Percentiles rank a stretch among this genome's conserved stretches.
Conservation (phyloP, 192 early-diverging fungal genomes). For the Umbelopsis ramanniana region DNA sequence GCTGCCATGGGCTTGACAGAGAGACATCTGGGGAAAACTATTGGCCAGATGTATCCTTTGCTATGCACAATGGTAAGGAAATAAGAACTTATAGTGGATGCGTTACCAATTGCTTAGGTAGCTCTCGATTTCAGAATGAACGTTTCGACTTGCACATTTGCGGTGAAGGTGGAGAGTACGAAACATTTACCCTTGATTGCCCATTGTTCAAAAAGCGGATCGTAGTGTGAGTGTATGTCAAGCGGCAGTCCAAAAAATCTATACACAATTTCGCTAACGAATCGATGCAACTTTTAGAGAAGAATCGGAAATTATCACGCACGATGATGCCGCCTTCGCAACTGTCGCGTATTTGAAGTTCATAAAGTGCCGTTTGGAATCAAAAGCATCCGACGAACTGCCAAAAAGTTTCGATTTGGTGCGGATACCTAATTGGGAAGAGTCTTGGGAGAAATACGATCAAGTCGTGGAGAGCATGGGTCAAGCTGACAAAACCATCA, state of each 20-base stretch:
- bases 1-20: constrained; percentile 82
- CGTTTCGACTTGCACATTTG: constrained; percentile 87
- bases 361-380: constrained; percentile 67
- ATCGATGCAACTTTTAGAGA: constrained; percentile 48
- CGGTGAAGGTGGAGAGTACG: constrained; percentile 98
- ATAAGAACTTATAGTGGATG: not conserved
- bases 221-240: constrained; percentile 62
- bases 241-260: not conserved
- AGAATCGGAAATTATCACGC: constrained; percentile 70
- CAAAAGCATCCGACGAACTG: constrained; percentile 55
- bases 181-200: constrained; percentile 91
- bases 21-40: constrained; percentile 77
- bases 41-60: constrained; percentile 77
- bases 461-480: constrained; percentile 1
- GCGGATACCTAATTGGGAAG: constrained; percentile 18
- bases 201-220: constrained; percentile 89
- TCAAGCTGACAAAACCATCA: not conserved
- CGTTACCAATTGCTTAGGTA: not conserved
- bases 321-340: constrained; percentile 83
- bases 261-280: too few relatives aligned
- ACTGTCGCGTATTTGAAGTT: constrained; percentile 83
- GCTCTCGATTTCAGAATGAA: constrained; percentile 52
- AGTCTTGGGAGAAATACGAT: constrained; percentile 26
- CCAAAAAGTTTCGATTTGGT: not conserved
- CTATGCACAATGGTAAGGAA: constrained; percentile 66